Conservation (phyloP, 176 grass and related monocot species). For the Eremochloa ophiuroides region DNA sequence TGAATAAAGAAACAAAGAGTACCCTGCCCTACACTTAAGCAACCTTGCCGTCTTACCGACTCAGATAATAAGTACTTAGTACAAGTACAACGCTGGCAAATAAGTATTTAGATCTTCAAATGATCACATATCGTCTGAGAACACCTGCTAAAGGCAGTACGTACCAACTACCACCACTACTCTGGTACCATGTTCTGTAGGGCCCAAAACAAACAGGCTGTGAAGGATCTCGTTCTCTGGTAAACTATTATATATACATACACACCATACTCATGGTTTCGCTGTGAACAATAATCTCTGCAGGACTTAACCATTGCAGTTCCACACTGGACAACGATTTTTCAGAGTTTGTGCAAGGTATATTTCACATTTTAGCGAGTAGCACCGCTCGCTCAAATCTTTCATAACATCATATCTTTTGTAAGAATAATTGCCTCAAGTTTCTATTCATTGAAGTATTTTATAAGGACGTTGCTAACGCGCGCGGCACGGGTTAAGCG, state of each 20-base stretch:
- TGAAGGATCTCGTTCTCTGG: neutral
- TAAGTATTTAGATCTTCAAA: neutral
- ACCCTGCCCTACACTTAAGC: neutral
- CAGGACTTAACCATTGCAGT: neutral
- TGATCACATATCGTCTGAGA: neutral
- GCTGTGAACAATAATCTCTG: neutral
- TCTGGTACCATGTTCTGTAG: neutral
- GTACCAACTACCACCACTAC: neutral
- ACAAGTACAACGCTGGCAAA: neutral
- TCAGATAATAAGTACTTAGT: neutral
- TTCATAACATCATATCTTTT: neutral
- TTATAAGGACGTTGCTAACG: too few species aligned
- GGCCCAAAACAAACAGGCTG: neutral
- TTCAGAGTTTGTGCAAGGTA: neutral
- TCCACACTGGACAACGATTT: neutral
- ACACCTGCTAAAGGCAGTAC: neutral
- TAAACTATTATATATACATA: neutral
- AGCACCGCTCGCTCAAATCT: neutral
- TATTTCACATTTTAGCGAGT: neutral
- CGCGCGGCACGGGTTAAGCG: too few species aligned
- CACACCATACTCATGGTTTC: too few species aligned
- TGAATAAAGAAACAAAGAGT: neutral
- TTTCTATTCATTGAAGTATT: too few species aligned
- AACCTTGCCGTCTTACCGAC: neutral
- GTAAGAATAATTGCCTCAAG: too few species aligned